Evolutionary conservation across 805 yeast genomes (phyloP), one percentile per base, ranked within the genome.

Genomic region (Candida nemodendra): DNA sequence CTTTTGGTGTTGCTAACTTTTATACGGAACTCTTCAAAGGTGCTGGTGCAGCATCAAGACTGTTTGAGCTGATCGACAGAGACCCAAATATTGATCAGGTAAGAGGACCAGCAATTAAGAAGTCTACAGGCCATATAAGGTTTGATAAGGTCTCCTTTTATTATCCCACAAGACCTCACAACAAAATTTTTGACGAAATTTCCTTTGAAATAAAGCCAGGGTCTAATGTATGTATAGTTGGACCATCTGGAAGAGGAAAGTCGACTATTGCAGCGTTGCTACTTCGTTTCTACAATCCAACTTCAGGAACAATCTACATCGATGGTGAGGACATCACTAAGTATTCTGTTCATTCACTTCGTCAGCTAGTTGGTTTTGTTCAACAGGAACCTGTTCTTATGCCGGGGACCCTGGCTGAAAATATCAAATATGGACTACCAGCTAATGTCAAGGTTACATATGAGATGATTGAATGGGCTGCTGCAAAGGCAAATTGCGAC

Each of bases 1-100:
- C 91, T 50, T 84, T 85, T 64, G 97, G 98, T 0, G 63, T 91
- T 25, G 91, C 96, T 0, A 84, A 84, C 51, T 91, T 91, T 60
- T 91, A 90, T 57, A 82, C 95, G 2, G 98, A 91, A 59, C 66
- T 91, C 41, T 91, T 91, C 95, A 91, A 91, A 65, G 98, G 97
- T 38, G 85, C 93, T 3, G 98, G 98, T 40, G 97, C 98, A 0
- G 95, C 96, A 0, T 84, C 91, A 33, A 71, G 98, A 44, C 74
- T 90, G 33, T 90, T 90, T 65, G 98, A 90, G 61, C 68, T 91
- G 32, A 76, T 83, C 44, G 96, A 89, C 47, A 74, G 86, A 59
- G 70, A 79, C 45, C 95, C 96, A 1, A 50, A 62, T n/a, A 88
- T 90, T 32, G 71, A 78, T 21, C 76, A 88, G 9, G 76, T 84